These are phyloP conservation scores for Sarcodon aspratus DNA, from an alignment of 768 basidiomycete species.

Conservation along the genomic window DNA sequence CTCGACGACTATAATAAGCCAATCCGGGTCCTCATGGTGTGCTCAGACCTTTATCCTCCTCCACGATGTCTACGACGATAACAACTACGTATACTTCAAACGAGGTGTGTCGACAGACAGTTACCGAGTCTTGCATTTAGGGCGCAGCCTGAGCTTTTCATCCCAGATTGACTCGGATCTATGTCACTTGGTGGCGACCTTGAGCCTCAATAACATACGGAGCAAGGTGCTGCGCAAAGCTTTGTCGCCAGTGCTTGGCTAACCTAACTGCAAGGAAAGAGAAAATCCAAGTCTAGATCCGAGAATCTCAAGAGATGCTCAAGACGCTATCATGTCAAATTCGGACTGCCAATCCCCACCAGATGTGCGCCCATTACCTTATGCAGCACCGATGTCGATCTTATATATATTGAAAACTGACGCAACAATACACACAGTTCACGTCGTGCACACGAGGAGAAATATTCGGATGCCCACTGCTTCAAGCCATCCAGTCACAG, in stretches of 20 bases:
- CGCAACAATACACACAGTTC: not conserved
- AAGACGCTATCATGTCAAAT: not conserved
- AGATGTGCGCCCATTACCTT: not conserved
- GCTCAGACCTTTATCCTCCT: too few species aligned
- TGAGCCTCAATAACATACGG: not conserved
- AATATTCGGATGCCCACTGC: conserved; percentile 20
- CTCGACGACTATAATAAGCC: too few species aligned
- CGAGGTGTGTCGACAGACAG: too few species aligned
- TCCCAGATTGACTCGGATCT: not conserved
- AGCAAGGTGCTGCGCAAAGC: too few species aligned
- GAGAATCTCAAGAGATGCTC: not conserved
- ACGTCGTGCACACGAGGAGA: not conserved
- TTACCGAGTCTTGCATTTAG: too few species aligned
- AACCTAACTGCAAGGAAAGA: not conserved
- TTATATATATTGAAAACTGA: not conserved
- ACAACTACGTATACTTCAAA: too few species aligned
- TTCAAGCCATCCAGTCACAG: conserved; percentile 16
- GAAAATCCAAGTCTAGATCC: not conserved
- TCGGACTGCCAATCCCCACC: not conserved
- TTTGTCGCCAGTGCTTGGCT: too few species aligned
- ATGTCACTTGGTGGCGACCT: not conserved
- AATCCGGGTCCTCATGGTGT: too few species aligned
- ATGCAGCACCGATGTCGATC: not conserved
- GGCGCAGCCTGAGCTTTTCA: too few species aligned
- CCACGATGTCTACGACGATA: too few species aligned